phyloP scores from a whole-genome alignment of 805 yeast genomes.

The Torulaspora delbrueckii region DNA sequence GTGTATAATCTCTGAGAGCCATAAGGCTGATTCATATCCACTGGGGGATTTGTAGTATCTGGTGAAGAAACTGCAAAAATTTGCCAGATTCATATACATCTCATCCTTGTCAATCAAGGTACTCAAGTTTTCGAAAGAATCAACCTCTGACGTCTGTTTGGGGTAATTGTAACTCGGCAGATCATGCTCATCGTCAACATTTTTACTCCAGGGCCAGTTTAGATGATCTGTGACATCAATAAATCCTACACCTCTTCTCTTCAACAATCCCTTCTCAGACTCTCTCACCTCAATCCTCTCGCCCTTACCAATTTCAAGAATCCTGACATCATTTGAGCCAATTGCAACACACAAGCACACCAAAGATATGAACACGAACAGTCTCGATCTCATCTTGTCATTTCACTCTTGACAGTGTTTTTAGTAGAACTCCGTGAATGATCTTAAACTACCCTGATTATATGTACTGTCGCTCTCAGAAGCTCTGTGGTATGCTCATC shows the following conservation, averaged over 20 bases:
- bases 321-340: conserved; percentile 15
- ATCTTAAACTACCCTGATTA: no score
- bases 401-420: no score
- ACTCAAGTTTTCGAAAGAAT: conserved; percentile 41
- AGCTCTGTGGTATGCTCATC: no score
- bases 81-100: conserved; percentile 51
- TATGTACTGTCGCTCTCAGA: no score
- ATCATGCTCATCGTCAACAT: conserved; percentile 9
- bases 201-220: conserved; percentile 20
- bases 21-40: conserved; percentile 67
- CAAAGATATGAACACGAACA: not conserved
- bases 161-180: conserved; percentile 50
- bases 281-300: conserved; percentile 36
- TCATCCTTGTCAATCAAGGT: conserved; percentile 42
- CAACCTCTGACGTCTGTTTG: conserved; percentile 32
- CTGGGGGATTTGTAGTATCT: conserved; percentile 68
- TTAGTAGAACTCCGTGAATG: no score
- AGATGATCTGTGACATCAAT: conserved; percentile 57
- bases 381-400: not conserved
- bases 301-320: conserved; percentile 25
- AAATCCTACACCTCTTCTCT: conserved; percentile 48
- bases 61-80: conserved; percentile 65
- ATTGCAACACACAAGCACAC: not conserved
- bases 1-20: conserved; percentile 53
- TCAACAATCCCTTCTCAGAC: conserved; percentile 41